Percentiles rank a stretch among this genome's conserved stretches.
Evolutionary conservation across 768 basidiomycete species (phyloP).

Genomic region (Rhodotorula diobovata): DNA sequence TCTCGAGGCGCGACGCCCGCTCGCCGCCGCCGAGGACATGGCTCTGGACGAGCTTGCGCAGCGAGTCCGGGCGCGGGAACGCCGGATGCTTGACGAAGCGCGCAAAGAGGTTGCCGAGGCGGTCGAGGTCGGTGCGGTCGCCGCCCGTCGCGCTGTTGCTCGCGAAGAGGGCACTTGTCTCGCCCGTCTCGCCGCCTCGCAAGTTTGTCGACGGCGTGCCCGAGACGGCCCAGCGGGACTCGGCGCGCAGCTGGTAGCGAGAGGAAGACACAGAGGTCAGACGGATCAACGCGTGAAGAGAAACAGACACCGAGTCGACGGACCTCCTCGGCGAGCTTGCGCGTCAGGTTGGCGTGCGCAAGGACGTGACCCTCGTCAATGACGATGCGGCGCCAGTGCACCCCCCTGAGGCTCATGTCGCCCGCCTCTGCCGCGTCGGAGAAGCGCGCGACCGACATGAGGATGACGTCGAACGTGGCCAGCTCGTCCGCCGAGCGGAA

Average conservation of each 20-base stretch:
- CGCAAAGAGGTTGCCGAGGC: constrained; percentile 33
- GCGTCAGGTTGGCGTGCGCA: constrained; percentile 3
- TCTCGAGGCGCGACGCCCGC: constrained; percentile 10
- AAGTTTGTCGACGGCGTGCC: constrained; percentile 42
- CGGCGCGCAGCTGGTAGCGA: constrained; percentile 30
- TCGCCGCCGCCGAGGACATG: not conserved
- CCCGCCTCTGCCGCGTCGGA: constrained; percentile 20
- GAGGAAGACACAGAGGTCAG: not conserved
- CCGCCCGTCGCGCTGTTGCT: constrained; percentile 12
- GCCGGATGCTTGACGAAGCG: constrained; percentile 33
- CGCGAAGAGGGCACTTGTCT: constrained; percentile 21
- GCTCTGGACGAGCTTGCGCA: constrained; percentile 16
- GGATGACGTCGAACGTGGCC: constrained; percentile 43
- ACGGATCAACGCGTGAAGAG: not conserved
- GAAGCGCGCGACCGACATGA: constrained; percentile 34
- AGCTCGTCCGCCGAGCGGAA: constrained; percentile 39
- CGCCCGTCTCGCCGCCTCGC: constrained; percentile 22
- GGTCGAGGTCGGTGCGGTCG: constrained; percentile 34
- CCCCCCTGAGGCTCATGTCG: constrained; percentile 10
- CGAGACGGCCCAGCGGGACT: constrained; percentile 36
- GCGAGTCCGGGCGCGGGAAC: constrained; percentile 11
- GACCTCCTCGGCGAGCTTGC: constrained; percentile 28
- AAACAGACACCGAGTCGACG: not conserved
- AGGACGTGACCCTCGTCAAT: constrained; percentile 41
- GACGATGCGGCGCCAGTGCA: constrained; percentile 39